These are phyloP conservation scores for Protea cynaroides DNA, from an alignment of 164 flowering plant genomes.

Conservation along the genomic window DNA sequence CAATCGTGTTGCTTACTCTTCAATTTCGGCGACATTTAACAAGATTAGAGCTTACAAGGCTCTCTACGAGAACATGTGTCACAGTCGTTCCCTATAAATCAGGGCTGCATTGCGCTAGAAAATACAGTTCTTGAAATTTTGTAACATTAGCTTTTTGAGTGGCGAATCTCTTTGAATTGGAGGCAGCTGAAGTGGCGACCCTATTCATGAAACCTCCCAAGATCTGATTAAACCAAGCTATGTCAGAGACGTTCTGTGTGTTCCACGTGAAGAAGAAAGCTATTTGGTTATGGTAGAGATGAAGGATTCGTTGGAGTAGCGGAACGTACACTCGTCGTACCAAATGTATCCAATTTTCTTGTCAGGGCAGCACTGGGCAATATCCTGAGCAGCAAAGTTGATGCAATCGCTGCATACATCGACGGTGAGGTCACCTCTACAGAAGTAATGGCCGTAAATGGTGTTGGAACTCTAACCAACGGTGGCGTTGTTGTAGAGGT, in stretches of 20 bases:
- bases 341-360: constrained; percentile 13
- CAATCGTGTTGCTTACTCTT: constrained; percentile 24
- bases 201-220: neutral
- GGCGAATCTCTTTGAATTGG: constrained; percentile 6
- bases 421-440: constrained; percentile 21
- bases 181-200: neutral
- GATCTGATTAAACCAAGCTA: constrained; percentile 5
- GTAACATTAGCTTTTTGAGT: constrained; percentile 6
- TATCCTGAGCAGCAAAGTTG: neutral
- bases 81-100: constrained; percentile 23
- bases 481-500: constrained; percentile 10
- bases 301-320: constrained; percentile 21
- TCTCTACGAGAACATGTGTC: constrained; percentile 43
- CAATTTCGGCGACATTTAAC: constrained; percentile 48
- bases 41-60: constrained; percentile 58
- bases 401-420: constrained; percentile 23
- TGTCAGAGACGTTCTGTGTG: neutral
- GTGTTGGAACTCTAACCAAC: constrained; percentile 7
- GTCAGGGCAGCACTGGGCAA: constrained; percentile 16
- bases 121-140: constrained; percentile 15
- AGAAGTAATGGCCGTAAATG: constrained; percentile 15
- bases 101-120: constrained; percentile 34
- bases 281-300: neutral
- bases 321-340: constrained; percentile 28
- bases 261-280: neutral